Base-by-base conservation (phyloP, 495 filamentous ascomycete genomes). In the Sporormia fimetaria region DNA sequence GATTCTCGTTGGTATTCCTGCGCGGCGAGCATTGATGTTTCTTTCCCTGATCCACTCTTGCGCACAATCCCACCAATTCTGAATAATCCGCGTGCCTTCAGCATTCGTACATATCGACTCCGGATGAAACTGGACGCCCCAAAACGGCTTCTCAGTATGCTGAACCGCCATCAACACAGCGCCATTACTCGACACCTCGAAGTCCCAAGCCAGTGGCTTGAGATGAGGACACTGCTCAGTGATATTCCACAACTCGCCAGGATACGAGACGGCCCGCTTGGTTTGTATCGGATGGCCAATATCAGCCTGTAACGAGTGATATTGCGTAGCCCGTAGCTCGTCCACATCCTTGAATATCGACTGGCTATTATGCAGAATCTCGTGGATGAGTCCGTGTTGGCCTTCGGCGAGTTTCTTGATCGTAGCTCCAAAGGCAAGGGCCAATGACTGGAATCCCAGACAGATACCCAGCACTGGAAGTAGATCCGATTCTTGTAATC, bases 61-160 rank as follows among this genome's bases (percentile, higher is more conserved):
- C 3, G 76, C 76, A 46, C 67, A 55, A 3, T 38, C 51, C 69
- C 86, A 94, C 83, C 87, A 98, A 46, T 81, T 84, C 30, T 60
- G 52, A 18, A 95, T 67, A 21, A 95, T 64, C 24, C 63, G 57
- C 18, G 66, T 70, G 21, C 83, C 81, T 21, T 75, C 71, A n/a
- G 64, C 51, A 34, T 74, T 74, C 3, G 90, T 93, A 55, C 88
- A 94, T 48, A 92, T 80, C 0, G 84, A 93, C 58, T 98, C 90
- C 0, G 88, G 87, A 55, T 98, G 90, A 57, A 88, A 96, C 54
- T 98, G 90, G 23, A 98, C 64, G 0, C 80, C 90, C 77, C 80
- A 94, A 49, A 88, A 92, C 4, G 90, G 90, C 50, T 78, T 83
- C 2, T 49, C 43, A 18, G 33, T 60, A 56, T 94, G 87, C 33